Conservation (phyloP, 1,284 basidiomycete species). For the Ganoderma sinense region DNA sequence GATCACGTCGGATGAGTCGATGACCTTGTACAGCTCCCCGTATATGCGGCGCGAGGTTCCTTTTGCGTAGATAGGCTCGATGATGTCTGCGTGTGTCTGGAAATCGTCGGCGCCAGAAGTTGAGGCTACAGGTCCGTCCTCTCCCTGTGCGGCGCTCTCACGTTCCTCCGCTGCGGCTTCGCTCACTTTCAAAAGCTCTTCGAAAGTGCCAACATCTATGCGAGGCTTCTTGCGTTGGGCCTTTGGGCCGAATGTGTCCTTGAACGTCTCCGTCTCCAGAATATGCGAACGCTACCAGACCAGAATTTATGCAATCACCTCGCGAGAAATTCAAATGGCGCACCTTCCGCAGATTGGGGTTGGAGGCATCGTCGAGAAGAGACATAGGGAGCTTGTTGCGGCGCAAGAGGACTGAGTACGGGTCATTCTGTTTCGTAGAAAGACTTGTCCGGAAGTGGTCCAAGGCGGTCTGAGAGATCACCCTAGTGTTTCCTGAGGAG, state of each 20-base stretch:
- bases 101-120: constrained; percentile 46
- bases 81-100: constrained; percentile 75
- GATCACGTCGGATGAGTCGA: constrained; percentile 98
- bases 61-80: constrained; percentile 91
- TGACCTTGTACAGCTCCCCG: constrained; percentile 99
- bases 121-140: constrained; percentile 50
- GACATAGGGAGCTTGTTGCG: constrained; percentile 97
- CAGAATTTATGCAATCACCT: background rate
- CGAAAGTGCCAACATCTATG: constrained; percentile 86
- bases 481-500: constrained; percentile 89
- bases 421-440: constrained; percentile 85
- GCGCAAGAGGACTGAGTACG: constrained; percentile 91
- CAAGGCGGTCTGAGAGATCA: constrained; percentile 95
- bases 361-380: constrained; percentile 86
- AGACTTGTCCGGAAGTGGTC: constrained; percentile 95
- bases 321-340: constrained; percentile 23
- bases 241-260: constrained; percentile 93
- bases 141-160: constrained; percentile 49
- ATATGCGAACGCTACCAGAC: constrained; percentile 80
- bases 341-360: constrained; percentile 82
- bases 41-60: constrained; percentile 96
- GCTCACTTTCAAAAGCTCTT: constrained; percentile 81
- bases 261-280: constrained; percentile 92
- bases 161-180: constrained; percentile 52
- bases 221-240: constrained; percentile 90